A percentile compares a stretch with the other conserved stretches of the same genome.
These are phyloP conservation scores for Penicillium pancosmium DNA, from an alignment of 495 filamentous ascomycete genomes.

Conservation along the genomic window DNA sequence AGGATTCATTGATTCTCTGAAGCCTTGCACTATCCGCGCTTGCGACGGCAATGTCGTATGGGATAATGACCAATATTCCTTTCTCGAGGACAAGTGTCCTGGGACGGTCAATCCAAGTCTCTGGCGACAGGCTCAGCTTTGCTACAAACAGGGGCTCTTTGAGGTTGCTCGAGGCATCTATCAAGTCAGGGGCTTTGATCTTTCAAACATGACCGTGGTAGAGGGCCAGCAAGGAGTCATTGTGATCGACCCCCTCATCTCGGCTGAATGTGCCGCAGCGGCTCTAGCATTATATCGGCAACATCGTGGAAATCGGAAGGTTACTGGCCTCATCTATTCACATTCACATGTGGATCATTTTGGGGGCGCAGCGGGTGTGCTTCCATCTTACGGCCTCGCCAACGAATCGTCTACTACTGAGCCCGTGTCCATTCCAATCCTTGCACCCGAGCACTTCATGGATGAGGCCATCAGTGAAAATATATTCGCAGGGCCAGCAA, in stretches of 20 bases:
- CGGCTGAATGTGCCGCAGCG: constrained; percentile 14
- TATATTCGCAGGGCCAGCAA: constrained; percentile 22
- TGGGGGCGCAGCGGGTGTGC: constrained; percentile 15
- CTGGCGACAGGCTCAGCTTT: not conserved
- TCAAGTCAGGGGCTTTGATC: constrained; percentile 13
- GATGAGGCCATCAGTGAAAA: constrained; percentile 27
- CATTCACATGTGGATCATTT: constrained; percentile 32
- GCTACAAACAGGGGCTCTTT: not conserved
- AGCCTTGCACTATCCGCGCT: constrained; percentile 10
- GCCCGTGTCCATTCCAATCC: constrained; percentile 11
- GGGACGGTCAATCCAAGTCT: constrained; percentile 1
- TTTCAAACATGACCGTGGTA: constrained; percentile 27
- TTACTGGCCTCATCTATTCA: constrained; percentile 22
- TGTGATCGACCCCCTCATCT: constrained; percentile 27
- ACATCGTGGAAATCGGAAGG: not conserved
- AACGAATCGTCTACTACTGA: constrained; percentile 4
- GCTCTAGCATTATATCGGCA: not conserved
- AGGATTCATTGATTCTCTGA: constrained; percentile 14
- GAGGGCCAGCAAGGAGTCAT: constrained; percentile 20
- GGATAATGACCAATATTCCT: constrained; percentile 19
- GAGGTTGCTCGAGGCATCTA: not conserved
- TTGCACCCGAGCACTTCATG: constrained; percentile 28
- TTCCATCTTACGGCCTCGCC: not conserved
- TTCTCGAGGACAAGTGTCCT: not conserved
- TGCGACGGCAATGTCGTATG: constrained; percentile 3